Base-by-base conservation (phyloP, 2,329 filamentous ascomycete genomes). In the Ceratocystis ficicola region DNA sequence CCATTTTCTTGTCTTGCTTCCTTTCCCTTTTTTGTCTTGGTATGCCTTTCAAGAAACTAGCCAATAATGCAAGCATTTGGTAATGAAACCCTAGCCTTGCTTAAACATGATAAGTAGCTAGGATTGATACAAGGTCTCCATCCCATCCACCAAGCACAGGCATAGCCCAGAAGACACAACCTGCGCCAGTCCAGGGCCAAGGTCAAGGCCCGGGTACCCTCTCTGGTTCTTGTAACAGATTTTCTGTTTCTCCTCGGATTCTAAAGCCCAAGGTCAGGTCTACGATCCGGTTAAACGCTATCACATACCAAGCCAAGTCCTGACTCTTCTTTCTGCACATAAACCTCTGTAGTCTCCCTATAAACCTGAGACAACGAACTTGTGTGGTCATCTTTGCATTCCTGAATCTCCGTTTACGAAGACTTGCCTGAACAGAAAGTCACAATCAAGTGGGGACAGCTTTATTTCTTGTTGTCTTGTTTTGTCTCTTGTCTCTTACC, bases 61-160 rank as follows among this genome's bases (percentile, higher is more conserved):
- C 2, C n/a, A 25, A 50, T 50, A 50, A 20, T 32, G 22, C 55
- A 60, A 60, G 6, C 55, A 60, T 60, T 32, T 32, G 17, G 20
- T 60, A 60, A 60, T 36, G 15, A 50, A 50, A 50, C 48, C 22
- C 48, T 50, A 22, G 48, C 48, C 48, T 25, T 50, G 48, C 48
- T 50, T 50, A 50, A 50, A 50, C 48, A 50, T 50, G 20, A 25
- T 20, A 50, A 50, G 48, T 41, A 41, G 3, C 36, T 5, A 41
- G 36, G 36, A 41, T 41, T 41, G 36, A 41, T 41, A 41, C 36
- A 41, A 41, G 10, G 36, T 15, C 36, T 41, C 36, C 10, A 10
- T 41, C 10, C 36, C 36, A 41, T 41, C 3, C 36, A 41, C 36
- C 36, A 41, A 41, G 36, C 36, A 41, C 36, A 41, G 36, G 36